phyloP scores from a whole-genome alignment of 257 asterid species.

The Solanum acaule region DNA sequence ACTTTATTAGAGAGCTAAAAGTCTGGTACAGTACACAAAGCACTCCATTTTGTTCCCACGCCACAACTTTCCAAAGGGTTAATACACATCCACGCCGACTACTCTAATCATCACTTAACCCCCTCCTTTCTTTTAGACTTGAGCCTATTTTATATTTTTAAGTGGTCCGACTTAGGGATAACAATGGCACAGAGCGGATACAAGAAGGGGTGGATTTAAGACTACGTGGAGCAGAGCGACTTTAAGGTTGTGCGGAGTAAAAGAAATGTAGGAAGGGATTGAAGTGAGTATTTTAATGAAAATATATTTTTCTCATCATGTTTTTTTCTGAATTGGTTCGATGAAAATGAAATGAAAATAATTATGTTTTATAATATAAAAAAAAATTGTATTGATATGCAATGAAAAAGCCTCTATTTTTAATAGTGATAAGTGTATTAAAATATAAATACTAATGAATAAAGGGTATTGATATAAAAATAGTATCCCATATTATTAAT shows the following conservation, averaged over 20 bases:
- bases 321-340: background rate
- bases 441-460: background rate
- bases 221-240: accelerated
- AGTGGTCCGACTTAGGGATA: background rate
- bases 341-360: background rate
- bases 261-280: no score
- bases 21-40: background rate
- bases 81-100: background rate
- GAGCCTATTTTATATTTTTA: background rate
- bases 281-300: no score
- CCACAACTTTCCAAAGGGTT: background rate
- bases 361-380: background rate
- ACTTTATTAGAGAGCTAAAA: background rate
- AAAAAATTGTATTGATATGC: background rate
- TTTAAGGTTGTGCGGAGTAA: no score
- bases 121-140: background rate
- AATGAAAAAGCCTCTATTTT: no score
- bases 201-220: no score
- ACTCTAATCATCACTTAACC: background rate
- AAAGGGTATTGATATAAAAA: no score
- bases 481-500: background rate
- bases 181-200: no score
- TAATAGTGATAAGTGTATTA: background rate
- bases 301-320: no score
- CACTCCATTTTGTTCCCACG: constrained; percentile 2